Evolutionary conservation across 768 basidiomycete species (phyloP), one percentile per base, ranked within the genome.

Genomic region (Hypsizygus marmoreus): DNA sequence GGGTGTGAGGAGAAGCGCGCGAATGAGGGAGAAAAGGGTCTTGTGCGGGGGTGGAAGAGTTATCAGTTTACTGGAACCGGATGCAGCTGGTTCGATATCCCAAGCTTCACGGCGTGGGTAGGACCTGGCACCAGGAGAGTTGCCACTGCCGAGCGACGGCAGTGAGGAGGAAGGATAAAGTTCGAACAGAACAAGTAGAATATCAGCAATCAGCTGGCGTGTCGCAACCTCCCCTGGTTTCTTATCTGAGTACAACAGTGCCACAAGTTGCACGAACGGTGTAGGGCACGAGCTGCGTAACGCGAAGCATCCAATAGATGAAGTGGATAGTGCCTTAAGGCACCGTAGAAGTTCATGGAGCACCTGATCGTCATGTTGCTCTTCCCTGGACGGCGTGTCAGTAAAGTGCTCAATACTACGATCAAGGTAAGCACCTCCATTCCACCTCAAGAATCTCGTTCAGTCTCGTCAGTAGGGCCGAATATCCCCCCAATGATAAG

Each of bases 331-430:
- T 0, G 90, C 97, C 66, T 97, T 97, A 66, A 98, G 82, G 70
- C 94, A 97, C 2, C 93, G 84, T 30, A 98, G 72, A 2, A 98
- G 71, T 64, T 97, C 95, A 54, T 95, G 86, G 12, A 99, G 73
- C 32, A 97, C 75, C 62, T 97, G 86, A 60, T 98, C 97, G 59
- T 97, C 97, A 54, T 97, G 95, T 60, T 98, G 95, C 61, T 99
- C 97, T 64, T 98, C 95, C 53, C 94, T 94, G 57, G n/a, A 52
- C 24, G 31, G 19, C 19, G 45, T 20, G 36, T 61, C 31, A 62
- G 48, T 28, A 39, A 0, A 42, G 19, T 26, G 6, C 20, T 25
- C 11, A 19, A 35, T 13, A 24, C 16, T 10, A 43, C 19, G 40
- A 43, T 26, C 19, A 31, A 28, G 16, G 30, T 16, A n/a, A 25